A percentile compares a stretch with the other conserved stretches of the same genome.
Evolutionary conservation across 768 basidiomycete species (phyloP).

Genomic region (Infundibulicybe gibba): DNA sequence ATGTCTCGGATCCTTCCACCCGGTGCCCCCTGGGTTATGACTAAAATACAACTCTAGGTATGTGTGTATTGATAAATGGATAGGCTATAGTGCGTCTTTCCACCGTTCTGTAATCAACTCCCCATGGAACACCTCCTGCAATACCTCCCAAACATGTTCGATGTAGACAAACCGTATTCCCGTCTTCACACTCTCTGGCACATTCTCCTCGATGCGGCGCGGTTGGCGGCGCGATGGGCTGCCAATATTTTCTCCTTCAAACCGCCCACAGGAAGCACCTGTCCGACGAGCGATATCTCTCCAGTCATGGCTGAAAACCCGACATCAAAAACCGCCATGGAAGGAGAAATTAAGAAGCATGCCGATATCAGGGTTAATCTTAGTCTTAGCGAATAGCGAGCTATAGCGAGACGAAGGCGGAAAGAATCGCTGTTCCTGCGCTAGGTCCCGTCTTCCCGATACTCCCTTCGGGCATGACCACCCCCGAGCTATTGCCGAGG

Average conservation of each 20-base stretch:
- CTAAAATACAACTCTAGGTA: too few relatives aligned
- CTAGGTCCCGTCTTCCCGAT: slow-evolving; percentile 95
- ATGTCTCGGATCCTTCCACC: too few relatives aligned
- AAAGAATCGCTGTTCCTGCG: slow-evolving; percentile 91
- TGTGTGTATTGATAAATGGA: too few relatives aligned
- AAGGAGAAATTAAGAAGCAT: slow-evolving; percentile 17
- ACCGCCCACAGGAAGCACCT: slow-evolving; percentile 94
- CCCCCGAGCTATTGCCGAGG: slow-evolving; percentile 92
- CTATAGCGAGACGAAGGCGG: slow-evolving; percentile 89
- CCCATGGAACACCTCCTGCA: slow-evolving; percentile 81
- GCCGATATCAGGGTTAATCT: slow-evolving; percentile 87
- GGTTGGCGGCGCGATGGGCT: slow-evolving; percentile 89
- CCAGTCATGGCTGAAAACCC: slow-evolving; percentile 84
- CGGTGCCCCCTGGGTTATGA: too few relatives aligned
- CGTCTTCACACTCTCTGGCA: slow-evolving; percentile 91
- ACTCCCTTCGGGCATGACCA: slow-evolving; percentile 94
- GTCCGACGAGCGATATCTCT: slow-evolving; percentile 94
- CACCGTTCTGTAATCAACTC: slow-evolving; percentile 56
- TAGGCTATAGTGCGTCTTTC: slow-evolving; percentile 50
- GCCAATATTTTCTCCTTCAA: slow-evolving; percentile 96
- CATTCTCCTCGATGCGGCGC: slow-evolving; percentile 95
- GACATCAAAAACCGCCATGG: neutral
- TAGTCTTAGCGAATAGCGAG: slow-evolving; percentile 86
- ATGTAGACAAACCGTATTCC: slow-evolving; percentile 96
- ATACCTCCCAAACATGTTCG: slow-evolving; percentile 86